Evolutionary conservation across 2,329 filamentous ascomycete genomes (phyloP).

Genomic region (Penicillium sp.): DNA sequence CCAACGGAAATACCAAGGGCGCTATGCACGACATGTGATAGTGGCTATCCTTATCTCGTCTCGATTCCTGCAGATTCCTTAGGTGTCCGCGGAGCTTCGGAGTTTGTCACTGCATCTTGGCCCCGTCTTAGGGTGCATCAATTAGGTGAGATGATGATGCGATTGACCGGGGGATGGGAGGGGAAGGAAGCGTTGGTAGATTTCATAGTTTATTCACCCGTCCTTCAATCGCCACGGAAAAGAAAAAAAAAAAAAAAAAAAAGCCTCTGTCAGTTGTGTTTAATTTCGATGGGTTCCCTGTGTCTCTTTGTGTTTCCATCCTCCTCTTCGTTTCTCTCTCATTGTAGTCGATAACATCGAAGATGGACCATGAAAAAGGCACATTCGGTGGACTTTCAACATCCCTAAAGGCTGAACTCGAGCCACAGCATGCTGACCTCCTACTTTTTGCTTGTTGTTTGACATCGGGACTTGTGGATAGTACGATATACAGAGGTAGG

Average conservation of each 20-base stretch:
- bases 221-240: background rate
- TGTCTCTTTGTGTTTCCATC: background rate
- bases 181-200: background rate
- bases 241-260: background rate
- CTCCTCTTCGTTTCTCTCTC: background rate
- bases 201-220: background rate
- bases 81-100: background rate
- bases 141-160: slow-evolving; percentile 3
- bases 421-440: slow-evolving; percentile 26
- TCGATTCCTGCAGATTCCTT: background rate
- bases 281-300: background rate
- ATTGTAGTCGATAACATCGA: background rate
- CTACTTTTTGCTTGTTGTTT: slow-evolving; percentile 31
- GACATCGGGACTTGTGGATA: slow-evolving; percentile 31
- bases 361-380: slow-evolving; percentile 8
- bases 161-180: background rate
- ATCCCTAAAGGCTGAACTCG: slow-evolving; percentile 23
- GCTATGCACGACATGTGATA: slow-evolving; percentile 3
- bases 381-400: slow-evolving; percentile 8
- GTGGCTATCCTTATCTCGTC: background rate
- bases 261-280: background rate
- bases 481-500: slow-evolving; percentile 34
- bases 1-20: background rate
- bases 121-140: slow-evolving; percentile 9
- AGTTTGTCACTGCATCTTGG: background rate